Evolutionary conservation across 2,329 filamentous ascomycete genomes (phyloP).

Genomic region (Aspergillus brunneoviolaceus): DNA sequence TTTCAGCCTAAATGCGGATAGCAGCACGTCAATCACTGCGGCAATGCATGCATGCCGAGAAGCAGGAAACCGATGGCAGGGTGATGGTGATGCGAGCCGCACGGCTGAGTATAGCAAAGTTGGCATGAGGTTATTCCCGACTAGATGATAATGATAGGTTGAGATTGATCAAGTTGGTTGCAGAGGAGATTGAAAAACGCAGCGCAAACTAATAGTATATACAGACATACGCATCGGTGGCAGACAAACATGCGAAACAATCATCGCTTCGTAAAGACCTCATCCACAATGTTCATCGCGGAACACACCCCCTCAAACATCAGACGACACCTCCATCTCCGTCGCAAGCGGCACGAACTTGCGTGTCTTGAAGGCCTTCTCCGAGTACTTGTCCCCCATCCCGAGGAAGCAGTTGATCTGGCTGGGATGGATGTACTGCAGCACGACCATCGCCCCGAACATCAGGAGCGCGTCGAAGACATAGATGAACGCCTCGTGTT

Average conservation of each 20-base stretch:
- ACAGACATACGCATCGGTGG: not conserved
- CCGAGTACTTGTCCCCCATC: slow-evolving; percentile 18
- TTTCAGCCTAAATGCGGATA: too few relatives aligned
- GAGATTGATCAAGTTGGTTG: too few relatives aligned
- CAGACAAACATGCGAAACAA: not conserved
- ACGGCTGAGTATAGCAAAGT: too few relatives aligned
- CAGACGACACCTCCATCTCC: slow-evolving; percentile 7
- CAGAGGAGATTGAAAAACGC: too few relatives aligned
- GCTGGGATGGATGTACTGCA: slow-evolving; percentile 27
- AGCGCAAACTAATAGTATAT: too few relatives aligned
- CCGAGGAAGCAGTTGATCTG: slow-evolving; percentile 26
- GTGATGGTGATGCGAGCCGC: too few relatives aligned
- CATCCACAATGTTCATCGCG: too few relatives aligned
- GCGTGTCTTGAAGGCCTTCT: slow-evolving; percentile 17
- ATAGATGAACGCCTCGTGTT: slow-evolving; percentile 33
- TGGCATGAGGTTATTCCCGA: too few relatives aligned
- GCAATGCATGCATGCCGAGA: too few relatives aligned
- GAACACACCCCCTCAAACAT: not conserved
- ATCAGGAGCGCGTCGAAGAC: slow-evolving; percentile 35
- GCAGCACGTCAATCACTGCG: too few relatives aligned
- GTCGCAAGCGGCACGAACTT: slow-evolving; percentile 10
- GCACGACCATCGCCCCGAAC: slow-evolving; percentile 24
- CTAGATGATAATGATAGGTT: too few relatives aligned
- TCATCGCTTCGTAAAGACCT: not conserved
- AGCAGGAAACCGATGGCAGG: too few relatives aligned